Evolutionary conservation across 306 rosid genomes (phyloP), one percentile per base, ranked within the genome.

Genomic region (Ormosia semicastrata): DNA sequence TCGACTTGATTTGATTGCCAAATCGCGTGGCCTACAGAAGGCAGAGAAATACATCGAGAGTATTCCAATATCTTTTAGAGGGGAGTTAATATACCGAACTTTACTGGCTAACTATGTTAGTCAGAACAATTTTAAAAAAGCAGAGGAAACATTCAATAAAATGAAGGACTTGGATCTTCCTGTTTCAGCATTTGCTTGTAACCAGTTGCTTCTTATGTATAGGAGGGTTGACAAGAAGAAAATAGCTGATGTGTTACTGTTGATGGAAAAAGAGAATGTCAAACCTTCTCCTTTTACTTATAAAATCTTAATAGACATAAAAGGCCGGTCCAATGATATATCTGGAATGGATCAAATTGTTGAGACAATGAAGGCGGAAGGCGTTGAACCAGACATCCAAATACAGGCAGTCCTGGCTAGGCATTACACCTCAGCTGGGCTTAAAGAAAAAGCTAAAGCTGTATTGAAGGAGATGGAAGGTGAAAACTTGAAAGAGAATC

Each of bases 221-320:
- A 93, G 85, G 85, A 88, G 81, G 85, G 34, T 32, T 18, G 91
- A 94, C 89, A 94, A 79, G 88, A 87, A 80, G 82, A 94, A 91
- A 88, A 81, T 94, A 64, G 83, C 91, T 12, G 91, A 86, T 41
- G 89, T 94, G 34, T 86, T 94, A 44, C 73, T 87, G 13, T 54
- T 89, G 77, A 94, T 94, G 98, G 97, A 93, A 86, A 87, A 82
- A 62, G 95, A 91, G 83, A 85, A 88, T 67, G 84, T 93, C 81
- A 83, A 89, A 85, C 94, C 92, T 46, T 70, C 95, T 60, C 17
- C 7, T 69, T 82, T 88, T 77, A 86, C 95, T 41, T 93, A 89
- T 66, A 87, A 71, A 67, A 57, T 94, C 47, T 83, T 94, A 60
- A 80, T 94, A 68, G 97, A 91, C 62, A 13, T 82, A 37, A 94